These are phyloP conservation scores for Amoeboaphelidium protococcarum DNA, from an alignment of 371 early-diverging fungal species.

Conservation along the genomic window DNA sequence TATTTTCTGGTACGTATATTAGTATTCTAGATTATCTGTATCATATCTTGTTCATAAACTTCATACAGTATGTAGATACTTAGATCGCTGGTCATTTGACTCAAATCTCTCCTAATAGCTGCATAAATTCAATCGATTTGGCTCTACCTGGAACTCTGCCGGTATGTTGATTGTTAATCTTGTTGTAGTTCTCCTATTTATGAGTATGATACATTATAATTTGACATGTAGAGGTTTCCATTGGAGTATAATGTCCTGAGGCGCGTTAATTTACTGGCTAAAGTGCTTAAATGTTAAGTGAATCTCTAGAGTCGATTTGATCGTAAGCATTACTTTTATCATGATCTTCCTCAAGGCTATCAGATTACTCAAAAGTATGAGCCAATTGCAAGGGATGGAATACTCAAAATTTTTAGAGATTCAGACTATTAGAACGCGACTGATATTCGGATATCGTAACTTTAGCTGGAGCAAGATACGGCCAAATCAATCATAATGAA, in stretches of 20 bases:
- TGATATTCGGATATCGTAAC: slow-evolving; percentile 39
- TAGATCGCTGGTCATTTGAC: neutral
- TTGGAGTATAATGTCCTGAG: slow-evolving; percentile 32
- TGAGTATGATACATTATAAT: neutral
- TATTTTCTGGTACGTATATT: slow-evolving; percentile 36
- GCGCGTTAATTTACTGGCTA: slow-evolving; percentile 38
- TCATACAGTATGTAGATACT: slow-evolving; percentile 2
- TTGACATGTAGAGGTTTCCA: neutral
- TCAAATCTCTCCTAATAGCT: neutral
- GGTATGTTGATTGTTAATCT: slow-evolving; percentile 8
- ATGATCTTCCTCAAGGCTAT: slow-evolving; percentile 69
- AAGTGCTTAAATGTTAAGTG: slow-evolving; percentile 32
- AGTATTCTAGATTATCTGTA: neutral
- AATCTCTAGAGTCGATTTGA: slow-evolving; percentile 44
- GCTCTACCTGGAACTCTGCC: slow-evolving; percentile 57
- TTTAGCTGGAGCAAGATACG: slow-evolving; percentile 58
- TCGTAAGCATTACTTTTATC: slow-evolving; percentile 81
- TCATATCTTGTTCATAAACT: slow-evolving; percentile 2
- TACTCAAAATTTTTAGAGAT: slow-evolving; percentile 16
- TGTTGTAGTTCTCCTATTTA: neutral
- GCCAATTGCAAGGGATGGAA: slow-evolving; percentile 36
- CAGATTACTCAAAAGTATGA: slow-evolving; percentile 69
- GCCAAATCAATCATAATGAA: neutral
- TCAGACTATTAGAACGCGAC: slow-evolving; percentile 23
- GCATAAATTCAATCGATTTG: neutral